phyloP scores from a whole-genome alignment of 2,329 filamentous ascomycete species.

The Aspergillus caelatus region DNA sequence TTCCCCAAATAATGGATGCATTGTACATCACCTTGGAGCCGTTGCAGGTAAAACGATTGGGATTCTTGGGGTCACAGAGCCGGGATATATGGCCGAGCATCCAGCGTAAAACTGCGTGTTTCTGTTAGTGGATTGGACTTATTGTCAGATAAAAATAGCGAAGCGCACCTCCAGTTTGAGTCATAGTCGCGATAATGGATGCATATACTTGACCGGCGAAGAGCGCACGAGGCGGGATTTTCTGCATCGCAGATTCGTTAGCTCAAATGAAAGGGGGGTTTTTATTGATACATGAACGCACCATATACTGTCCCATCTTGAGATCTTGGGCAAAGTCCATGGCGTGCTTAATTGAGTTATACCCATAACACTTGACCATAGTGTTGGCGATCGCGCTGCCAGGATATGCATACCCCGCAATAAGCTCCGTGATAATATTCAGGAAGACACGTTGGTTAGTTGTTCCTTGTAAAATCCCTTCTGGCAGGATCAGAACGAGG shows the following conservation, averaged over 20 bases:
- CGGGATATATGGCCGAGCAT: constrained; percentile 33
- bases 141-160: neutral
- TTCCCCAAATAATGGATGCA: constrained; percentile 37
- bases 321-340: constrained; percentile 38
- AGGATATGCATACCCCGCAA: constrained; percentile 36
- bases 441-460: constrained; percentile 34
- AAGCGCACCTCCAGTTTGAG: constrained; percentile 34
- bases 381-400: constrained; percentile 40
- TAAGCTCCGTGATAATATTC: constrained; percentile 39
- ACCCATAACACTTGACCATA: constrained; percentile 39
- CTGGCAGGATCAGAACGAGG: constrained; percentile 43
- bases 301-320: constrained; percentile 38
- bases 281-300: neutral
- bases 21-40: constrained; percentile 38
- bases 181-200: constrained; percentile 34
- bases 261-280: neutral
- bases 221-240: constrained; percentile 35
- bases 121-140: neutral
- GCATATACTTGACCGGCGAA: constrained; percentile 40
- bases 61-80: constrained; percentile 33
- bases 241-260: constrained; percentile 7
- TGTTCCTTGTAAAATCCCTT: constrained; percentile 40
- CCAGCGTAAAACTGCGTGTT: constrained; percentile 32
- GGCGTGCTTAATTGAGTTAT: constrained; percentile 37
- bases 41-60: constrained; percentile 36